These are phyloP conservation scores for Russula emetica DNA, from an alignment of 768 basidiomycete species.

Conservation along the genomic window DNA sequence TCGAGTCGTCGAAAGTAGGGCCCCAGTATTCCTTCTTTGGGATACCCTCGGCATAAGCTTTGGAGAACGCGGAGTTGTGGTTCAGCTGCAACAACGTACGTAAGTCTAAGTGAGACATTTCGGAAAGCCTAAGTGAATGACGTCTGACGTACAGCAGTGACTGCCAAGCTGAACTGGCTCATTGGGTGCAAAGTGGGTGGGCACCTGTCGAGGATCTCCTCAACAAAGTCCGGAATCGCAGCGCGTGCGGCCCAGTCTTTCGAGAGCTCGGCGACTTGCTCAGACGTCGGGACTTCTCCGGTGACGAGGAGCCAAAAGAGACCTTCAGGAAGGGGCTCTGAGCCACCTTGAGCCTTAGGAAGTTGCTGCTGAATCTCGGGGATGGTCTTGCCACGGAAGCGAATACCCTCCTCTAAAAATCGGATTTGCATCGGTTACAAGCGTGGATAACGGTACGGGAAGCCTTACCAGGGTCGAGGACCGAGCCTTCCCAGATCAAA, in stretches of 20 bases:
- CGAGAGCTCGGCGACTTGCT: constrained; percentile 81
- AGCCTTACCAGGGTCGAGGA: constrained; percentile 79
- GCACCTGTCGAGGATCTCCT: constrained; percentile 91
- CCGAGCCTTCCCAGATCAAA: constrained; percentile 97
- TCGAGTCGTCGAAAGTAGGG: constrained; percentile 83
- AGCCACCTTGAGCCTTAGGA: constrained; percentile 83
- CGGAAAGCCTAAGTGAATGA: background rate
- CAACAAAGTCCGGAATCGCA: constrained; percentile 89
- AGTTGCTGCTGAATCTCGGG: constrained; percentile 83
- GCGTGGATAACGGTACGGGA: constrained; percentile 2
- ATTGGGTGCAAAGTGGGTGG: constrained; percentile 94
- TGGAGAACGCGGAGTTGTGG: constrained; percentile 95
- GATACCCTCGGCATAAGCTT: constrained; percentile 88
- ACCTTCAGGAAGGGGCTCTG: constrained; percentile 88
- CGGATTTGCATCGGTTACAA: constrained; percentile 21
- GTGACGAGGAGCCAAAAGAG: constrained; percentile 96
- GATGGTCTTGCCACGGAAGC: constrained; percentile 96
- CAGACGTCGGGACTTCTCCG: constrained; percentile 87
- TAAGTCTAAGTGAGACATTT: constrained; percentile 15
- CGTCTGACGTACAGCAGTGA: constrained; percentile 67
- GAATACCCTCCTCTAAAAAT: constrained; percentile 83
- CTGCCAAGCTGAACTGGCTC: constrained; percentile 96
- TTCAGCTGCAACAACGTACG: constrained; percentile 51
- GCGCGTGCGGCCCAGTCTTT: constrained; percentile 95
- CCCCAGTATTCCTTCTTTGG: constrained; percentile 98